Evolutionary conservation across 352 stramenopile species (phyloP).

Genomic region (Phytophthora hybrid): DNA sequence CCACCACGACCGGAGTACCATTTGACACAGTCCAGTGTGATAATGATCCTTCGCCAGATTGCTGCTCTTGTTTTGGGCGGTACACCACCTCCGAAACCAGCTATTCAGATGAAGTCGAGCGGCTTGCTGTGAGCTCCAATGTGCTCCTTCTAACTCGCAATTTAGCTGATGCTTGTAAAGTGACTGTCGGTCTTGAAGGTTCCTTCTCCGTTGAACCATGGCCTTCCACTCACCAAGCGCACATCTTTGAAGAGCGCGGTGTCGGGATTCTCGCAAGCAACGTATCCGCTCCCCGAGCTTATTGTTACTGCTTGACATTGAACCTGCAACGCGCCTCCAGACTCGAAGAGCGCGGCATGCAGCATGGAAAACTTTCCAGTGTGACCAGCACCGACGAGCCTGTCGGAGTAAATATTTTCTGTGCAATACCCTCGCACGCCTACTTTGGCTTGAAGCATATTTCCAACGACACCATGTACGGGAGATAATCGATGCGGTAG

Average conservation of each 20-base stretch:
- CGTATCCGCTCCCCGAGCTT: constrained; percentile 48
- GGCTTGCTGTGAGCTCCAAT: constrained; percentile 11
- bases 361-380: constrained; percentile 41
- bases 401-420: constrained; percentile 16
- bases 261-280: constrained; percentile 26
- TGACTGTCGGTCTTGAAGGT: constrained; percentile 30
- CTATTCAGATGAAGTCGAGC: constrained; percentile 9
- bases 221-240: constrained; percentile 25
- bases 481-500: constrained; percentile 35
- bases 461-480: constrained; percentile 49
- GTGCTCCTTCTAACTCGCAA: constrained; percentile 26
- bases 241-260: constrained; percentile 1
- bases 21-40: constrained; percentile 24
- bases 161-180: constrained; percentile 31
- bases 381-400: constrained; percentile 24
- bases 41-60: constrained; percentile 25
- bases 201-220: constrained; percentile 16
- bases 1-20: constrained; percentile 50
- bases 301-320: constrained; percentile 19
- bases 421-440: constrained; percentile 9
- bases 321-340: constrained; percentile 27
- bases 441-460: constrained; percentile 1
- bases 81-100: constrained; percentile 34
- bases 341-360: constrained; percentile 28
- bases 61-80: constrained; percentile 9